These are phyloP conservation scores for Termitomyces sp. DNA, from an alignment of 768 basidiomycete genomes.

Conservation along the genomic window DNA sequence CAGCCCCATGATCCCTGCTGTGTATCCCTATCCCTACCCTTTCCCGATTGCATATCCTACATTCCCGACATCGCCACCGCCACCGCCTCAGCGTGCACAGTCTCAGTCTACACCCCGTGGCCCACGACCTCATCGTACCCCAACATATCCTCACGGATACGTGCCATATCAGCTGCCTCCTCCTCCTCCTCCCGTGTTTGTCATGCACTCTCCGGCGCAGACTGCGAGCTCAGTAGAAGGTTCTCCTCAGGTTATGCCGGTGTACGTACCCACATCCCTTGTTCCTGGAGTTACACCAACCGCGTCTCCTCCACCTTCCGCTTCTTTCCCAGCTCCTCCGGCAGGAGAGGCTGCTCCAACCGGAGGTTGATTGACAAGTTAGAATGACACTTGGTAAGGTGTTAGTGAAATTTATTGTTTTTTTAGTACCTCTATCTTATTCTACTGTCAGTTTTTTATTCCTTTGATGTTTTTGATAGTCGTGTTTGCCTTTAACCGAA, in stretches of 20 bases:
- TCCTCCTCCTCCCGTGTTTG: constrained; percentile 20
- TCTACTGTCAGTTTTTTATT: background rate
- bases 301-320: background rate
- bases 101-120: constrained; percentile 20
- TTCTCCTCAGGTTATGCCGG: constrained; percentile 13
- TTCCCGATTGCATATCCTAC: constrained; percentile 25
- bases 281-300: constrained; percentile 12
- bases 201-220: constrained; percentile 18
- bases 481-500: background rate
- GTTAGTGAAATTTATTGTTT: background rate
- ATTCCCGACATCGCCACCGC: constrained; percentile 6
- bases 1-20: constrained; percentile 25
- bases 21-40: constrained; percentile 33
- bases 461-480: background rate
- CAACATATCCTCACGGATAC: constrained; percentile 27
- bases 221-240: constrained; percentile 11
- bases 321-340: background rate
- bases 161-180: constrained; percentile 29
- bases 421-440: background rate
- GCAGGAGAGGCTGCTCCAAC: background rate
- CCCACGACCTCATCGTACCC: constrained; percentile 20
- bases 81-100: constrained; percentile 8
- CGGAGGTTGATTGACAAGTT: background rate
- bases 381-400: background rate
- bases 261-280: constrained; percentile 19